Evolutionary conservation across 345 rosid species (phyloP).

Genomic region (Cardamine occulta): DNA sequence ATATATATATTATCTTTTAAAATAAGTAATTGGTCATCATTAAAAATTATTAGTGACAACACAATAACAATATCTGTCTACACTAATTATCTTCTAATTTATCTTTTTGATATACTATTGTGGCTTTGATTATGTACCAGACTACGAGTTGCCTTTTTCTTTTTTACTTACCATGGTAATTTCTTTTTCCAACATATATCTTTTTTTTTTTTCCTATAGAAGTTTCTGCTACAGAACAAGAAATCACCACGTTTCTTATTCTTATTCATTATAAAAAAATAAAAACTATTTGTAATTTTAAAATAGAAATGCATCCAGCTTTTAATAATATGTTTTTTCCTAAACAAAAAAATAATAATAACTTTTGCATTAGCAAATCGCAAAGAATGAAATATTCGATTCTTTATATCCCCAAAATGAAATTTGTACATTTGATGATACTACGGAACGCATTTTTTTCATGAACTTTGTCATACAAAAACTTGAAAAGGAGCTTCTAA

Average conservation of each 20-base stretch:
- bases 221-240: not conserved
- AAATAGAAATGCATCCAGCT: not conserved
- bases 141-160: too few species aligned
- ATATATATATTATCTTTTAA: not conserved
- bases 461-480: constrained; percentile 22
- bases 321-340: not conserved
- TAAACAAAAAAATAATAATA: not conserved
- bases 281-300: not conserved
- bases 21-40: not conserved
- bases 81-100: not conserved
- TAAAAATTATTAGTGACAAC: not conserved
- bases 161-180: too few species aligned
- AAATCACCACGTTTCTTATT: not conserved
- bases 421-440: constrained; percentile 34
- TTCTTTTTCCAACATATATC: not conserved
- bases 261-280: not conserved
- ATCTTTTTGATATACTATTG: not conserved
- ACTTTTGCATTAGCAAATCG: not conserved
- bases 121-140: not conserved
- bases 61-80: not conserved
- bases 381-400: not conserved
- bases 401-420: constrained; percentile 10
- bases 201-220: not conserved
- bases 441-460: not conserved
- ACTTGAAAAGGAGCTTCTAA: not conserved